These are phyloP conservation scores for Leishmania turanica DNA, from an alignment of 208 protist species.

Conservation along the genomic window DNA sequence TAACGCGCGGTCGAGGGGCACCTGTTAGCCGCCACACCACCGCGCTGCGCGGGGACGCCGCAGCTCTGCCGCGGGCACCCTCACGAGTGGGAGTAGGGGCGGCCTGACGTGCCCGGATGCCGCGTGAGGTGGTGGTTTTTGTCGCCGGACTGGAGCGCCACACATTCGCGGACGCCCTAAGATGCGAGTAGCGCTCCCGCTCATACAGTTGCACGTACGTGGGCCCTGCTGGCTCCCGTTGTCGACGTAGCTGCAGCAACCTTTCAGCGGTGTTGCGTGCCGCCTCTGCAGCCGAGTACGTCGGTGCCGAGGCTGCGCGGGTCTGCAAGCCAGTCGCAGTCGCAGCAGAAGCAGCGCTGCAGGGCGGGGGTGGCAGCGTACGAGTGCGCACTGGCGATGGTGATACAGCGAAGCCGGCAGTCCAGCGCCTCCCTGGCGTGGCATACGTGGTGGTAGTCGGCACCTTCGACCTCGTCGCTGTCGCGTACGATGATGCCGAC, in stretches of 20 bases:
- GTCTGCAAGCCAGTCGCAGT: not conserved
- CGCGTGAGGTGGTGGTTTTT: not conserved
- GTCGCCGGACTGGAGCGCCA: not conserved
- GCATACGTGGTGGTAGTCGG: not conserved
- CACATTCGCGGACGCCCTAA: not conserved
- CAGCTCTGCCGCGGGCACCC: not conserved
- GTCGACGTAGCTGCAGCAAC: not conserved
- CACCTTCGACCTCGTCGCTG: not conserved
- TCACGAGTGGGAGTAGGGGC: not conserved
- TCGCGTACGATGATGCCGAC: not conserved
- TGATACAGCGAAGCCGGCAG: not conserved
- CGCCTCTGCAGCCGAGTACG: not conserved
- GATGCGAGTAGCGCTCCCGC: not conserved
- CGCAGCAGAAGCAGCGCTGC: constrained; percentile 1
- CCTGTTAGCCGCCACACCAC: constrained; percentile 26
- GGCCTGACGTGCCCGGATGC: not conserved
- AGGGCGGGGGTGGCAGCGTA: not conserved
- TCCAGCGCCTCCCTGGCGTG: not conserved
- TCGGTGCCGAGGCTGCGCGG: not conserved
- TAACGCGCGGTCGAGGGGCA: constrained; percentile 6
- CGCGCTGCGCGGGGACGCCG: not conserved
- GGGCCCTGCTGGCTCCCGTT: constrained; percentile 4
- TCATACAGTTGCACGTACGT: constrained; percentile 21
- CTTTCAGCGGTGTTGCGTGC: constrained; percentile 1
- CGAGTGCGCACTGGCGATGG: not conserved